Evolutionary conservation across 1,284 basidiomycete species (phyloP).

Genomic region (Sanghuangporus weigelae): DNA sequence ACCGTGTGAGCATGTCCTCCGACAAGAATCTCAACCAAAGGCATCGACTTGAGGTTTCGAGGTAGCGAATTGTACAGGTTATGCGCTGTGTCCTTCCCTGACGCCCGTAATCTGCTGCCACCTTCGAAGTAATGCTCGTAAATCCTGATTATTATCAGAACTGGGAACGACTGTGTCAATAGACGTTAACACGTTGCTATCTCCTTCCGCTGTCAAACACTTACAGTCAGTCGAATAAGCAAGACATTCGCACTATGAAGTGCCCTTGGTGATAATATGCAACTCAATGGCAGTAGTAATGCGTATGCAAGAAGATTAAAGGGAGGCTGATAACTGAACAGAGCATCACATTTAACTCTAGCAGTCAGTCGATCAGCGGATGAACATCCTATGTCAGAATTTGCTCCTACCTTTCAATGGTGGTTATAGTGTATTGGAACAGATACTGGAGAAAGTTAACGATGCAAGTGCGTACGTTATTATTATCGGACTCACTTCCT

Average conservation of each 20-base stretch:
- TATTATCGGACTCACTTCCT: constrained; percentile 50
- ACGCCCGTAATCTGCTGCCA: constrained; percentile 43
- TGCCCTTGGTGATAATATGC: constrained; percentile 62
- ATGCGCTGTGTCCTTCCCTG: constrained; percentile 46
- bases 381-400: neutral
- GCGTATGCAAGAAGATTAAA: constrained; percentile 78
- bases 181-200: neutral
- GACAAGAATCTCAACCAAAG: constrained; percentile 65
- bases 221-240: constrained; percentile 70
- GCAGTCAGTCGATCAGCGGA: neutral
- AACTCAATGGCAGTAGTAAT: constrained; percentile 73
- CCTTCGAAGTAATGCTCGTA: constrained; percentile 72
- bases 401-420: constrained; percentile 73
- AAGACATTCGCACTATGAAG: constrained; percentile 81
- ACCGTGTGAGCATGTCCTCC: constrained; percentile 59
- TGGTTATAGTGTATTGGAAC: constrained; percentile 82
- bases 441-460: constrained; percentile 51
- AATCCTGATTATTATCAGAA: constrained; percentile 69
- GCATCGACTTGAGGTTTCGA: constrained; percentile 63
- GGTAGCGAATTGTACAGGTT: constrained; percentile 60
- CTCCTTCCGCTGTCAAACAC: constrained; percentile 8
- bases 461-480: neutral
- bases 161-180: constrained; percentile 59
- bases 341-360: constrained; percentile 77
- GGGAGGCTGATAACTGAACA: constrained; percentile 89